Evolutionary conservation across 352 stramenopile species (phyloP).

Genomic region (Pilasporangium apinafurcum): DNA sequence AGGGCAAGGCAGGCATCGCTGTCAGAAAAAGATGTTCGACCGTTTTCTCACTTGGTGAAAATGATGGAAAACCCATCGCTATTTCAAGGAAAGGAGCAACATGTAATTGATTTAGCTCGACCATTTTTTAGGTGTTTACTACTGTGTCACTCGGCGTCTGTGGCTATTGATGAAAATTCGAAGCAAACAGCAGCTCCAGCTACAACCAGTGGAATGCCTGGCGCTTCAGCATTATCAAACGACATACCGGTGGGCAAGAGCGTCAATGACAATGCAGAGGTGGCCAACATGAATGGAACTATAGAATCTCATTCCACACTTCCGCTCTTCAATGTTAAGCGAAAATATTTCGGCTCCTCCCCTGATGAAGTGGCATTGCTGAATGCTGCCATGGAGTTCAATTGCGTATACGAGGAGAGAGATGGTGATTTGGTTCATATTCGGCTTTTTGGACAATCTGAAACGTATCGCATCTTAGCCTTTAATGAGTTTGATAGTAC

Average conservation of each 20-base stretch:
- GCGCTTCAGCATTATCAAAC: too few species aligned
- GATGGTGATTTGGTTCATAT: constrained; percentile 71
- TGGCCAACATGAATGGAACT: constrained; percentile 16
- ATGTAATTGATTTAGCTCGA: constrained; percentile 48
- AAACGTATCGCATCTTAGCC: constrained; percentile 71
- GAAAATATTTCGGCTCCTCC: constrained; percentile 71
- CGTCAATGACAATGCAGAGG: constrained; percentile 14
- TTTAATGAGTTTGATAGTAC: constrained; percentile 87
- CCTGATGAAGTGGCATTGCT: constrained; percentile 79
- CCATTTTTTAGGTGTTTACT: constrained; percentile 80
- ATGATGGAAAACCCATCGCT: constrained; percentile 55
- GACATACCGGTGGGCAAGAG: too few species aligned
- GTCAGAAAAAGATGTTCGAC: constrained; percentile 62
- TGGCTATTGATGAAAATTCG: constrained; percentile 37
- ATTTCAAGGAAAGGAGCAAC: constrained; percentile 39
- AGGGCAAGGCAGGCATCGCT: constrained; percentile 36
- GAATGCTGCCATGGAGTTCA: constrained; percentile 72
- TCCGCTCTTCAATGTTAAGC: constrained; percentile 17
- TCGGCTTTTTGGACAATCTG: constrained; percentile 63
- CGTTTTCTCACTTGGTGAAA: constrained; percentile 58
- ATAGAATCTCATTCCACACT: constrained; percentile 4
- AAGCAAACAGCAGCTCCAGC: constrained; percentile 1
- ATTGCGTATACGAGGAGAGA: constrained; percentile 76
- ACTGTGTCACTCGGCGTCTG: constrained; percentile 74
- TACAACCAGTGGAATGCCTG: background rate